Evolutionary conservation across 495 filamentous ascomycete species (phyloP), one percentile per base, ranked within the genome.

Genomic region (Jackrogersella minutella): DNA sequence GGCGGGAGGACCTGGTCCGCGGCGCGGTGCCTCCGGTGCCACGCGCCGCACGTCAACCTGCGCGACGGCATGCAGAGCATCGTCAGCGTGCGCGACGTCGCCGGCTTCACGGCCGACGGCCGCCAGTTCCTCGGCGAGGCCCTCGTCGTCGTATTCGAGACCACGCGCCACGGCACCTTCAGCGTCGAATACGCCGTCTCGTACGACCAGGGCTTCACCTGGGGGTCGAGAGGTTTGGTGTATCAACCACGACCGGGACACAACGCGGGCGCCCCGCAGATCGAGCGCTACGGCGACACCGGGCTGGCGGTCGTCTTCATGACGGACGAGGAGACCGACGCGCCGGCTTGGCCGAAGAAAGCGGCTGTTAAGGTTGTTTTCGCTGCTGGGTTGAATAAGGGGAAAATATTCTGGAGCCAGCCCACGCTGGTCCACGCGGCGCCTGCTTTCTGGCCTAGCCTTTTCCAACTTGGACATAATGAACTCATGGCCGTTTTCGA

Each of bases 61-160:
- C n/a, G 72, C 36, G 72, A 89, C 67, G 86, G 87, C 3, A 89
- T 88, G 85, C 83, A 83, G 21, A 84, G 86, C 1, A 82, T 89
- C 43, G 80, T 85, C 0, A 62, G 62, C 51, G 62, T 60, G 54
- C 36, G 66, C 13, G 72, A 74, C 26, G 37, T 19, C 1, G 19
- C 47, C 22, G 57, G 21, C 14, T 11, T 49, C 19, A 56, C 76
- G 36, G 55, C 55, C 13, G 77, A 80, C 28, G 78, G 78, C 1
- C 49, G 19, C 21, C 51, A 22, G 14, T 22, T n/a, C 7, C 24
- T 28, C 9, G 41, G 17, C 16, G 66, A 69, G 2, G 82, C 78
- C 6, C 77, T 86, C 1, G 78, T 88, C 14, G 82, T 87, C 72
- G 80, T 87, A 5, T 85, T 89, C 62, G 87, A 89, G 73, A 87